Percentiles rank a stretch among this genome's conserved stretches.
phyloP scores from a whole-genome alignment of 441 rosid genomes.

The Raphanus hybrid region DNA sequence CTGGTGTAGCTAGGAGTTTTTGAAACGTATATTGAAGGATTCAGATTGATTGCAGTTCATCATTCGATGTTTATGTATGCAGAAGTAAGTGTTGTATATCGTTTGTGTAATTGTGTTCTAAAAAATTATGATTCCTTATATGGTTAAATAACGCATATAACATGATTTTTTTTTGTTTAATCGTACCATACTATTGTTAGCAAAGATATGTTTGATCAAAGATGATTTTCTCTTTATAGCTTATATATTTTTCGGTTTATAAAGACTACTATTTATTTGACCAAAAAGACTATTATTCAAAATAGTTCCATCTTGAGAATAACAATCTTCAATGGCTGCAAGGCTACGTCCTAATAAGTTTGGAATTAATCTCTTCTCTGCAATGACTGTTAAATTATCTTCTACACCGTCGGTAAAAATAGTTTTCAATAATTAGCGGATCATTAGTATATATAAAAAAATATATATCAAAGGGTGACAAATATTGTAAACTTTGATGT shows the following conservation, averaged over 20 bases:
- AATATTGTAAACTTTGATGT: not conserved
- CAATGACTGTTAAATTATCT: not conserved
- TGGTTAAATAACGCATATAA: not conserved
- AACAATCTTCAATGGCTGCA: not conserved
- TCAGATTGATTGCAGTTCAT: slow-evolving; percentile 9
- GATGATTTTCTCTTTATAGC: not conserved
- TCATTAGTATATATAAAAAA: slow-evolving; percentile 3
- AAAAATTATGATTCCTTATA: slow-evolving; percentile 4
- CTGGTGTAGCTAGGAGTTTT: slow-evolving; percentile 1
- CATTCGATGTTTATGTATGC: slow-evolving; percentile 11
- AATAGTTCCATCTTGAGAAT: not conserved
- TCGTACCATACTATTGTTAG: slow-evolving; percentile 2
- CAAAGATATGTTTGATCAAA: not conserved
- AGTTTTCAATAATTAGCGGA: not conserved
- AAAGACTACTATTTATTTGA: not conserved
- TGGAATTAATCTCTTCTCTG: not conserved
- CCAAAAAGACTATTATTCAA: not conserved
- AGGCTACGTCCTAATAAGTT: not conserved
- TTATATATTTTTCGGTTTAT: not conserved
- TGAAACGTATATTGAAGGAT: not conserved
- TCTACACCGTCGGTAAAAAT: not conserved
- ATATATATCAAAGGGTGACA: not conserved
- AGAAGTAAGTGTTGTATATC: slow-evolving; percentile 3
- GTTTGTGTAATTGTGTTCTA: not conserved
- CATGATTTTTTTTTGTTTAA: not conserved